phyloP scores from a whole-genome alignment of 352 stramenopile species.

The Phytophthora aleatoria region DNA sequence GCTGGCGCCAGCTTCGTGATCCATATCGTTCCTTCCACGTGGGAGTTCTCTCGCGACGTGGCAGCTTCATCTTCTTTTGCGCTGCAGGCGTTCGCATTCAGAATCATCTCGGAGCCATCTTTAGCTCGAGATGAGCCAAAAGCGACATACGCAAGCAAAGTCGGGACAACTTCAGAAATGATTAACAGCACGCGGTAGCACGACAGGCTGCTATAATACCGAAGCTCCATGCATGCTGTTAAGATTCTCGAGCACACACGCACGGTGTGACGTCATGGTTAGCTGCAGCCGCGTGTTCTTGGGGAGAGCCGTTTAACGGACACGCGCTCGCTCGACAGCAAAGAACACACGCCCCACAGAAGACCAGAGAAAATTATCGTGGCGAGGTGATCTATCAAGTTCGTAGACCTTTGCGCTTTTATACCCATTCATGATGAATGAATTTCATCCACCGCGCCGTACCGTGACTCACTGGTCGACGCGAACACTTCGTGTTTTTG shows the following conservation, averaged over 20 bases:
- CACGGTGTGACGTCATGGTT: constrained; percentile 1
- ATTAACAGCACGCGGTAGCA: constrained; percentile 21
- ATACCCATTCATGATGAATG: no score
- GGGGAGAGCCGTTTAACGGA: no score
- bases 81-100: no score
- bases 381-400: constrained; percentile 11
- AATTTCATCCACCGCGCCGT: not conserved
- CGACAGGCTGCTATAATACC: constrained; percentile 13
- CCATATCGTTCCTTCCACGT: constrained; percentile 2
- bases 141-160: constrained; percentile 9
- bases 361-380: constrained; percentile 13
- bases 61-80: not conserved
- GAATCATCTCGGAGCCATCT: no score
- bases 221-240: constrained; percentile 2
- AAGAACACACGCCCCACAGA: constrained; percentile 6
- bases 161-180: constrained; percentile 32
- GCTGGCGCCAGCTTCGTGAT: not conserved
- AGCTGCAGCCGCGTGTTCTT: no score
- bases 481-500: constrained; percentile 21
- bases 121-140: not conserved
- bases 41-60: constrained; percentile 11
- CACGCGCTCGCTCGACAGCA: not conserved
- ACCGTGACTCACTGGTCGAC: constrained; percentile 15
- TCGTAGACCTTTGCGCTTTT: not conserved
- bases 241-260: not conserved